Evolutionary conservation across 1,284 basidiomycete species (phyloP), one percentile per base, ranked within the genome.

Genomic region (Fomitiporia mediterranea): DNA sequence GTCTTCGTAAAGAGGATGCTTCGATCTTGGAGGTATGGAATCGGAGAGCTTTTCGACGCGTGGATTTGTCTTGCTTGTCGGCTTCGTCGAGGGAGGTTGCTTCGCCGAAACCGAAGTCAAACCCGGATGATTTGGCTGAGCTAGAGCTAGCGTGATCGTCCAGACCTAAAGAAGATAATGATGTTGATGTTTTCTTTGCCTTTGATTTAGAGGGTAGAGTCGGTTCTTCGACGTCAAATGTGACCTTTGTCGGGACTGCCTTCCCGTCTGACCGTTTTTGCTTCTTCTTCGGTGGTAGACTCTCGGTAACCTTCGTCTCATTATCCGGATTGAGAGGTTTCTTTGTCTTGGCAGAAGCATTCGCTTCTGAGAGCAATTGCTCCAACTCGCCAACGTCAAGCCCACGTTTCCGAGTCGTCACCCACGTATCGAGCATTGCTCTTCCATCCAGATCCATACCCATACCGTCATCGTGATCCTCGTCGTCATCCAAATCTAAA

Each of bases 1-100:
- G 83, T 50, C 89, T 76, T 49, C 87, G 76, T 9, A 86, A 83
- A 57, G 81, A 79, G 11, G 86, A 74, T 62, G 83, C 85, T 69
- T 92, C 91, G 60, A 91, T 89, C 65, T 84, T 84, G 46, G 90
- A 82, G 0, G 88, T 88, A 66, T 96, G 84, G 83, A 98, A 98
- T 30, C 88, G 85, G 21, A 98, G 78, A 7, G 89, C 80, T 66
- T 84, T 84, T 62, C 84, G 87, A 56, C 87, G 83, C 4, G 85
- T 83, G 37, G 75, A 80, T 70, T 97, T 97, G 72, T 97, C 94
- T 8, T 77, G 79, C 4, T 82, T 79, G 64, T 97, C 95, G 13
- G 82, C 80, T 23, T 79, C 72, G 55, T 82, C 77, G 17, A 98
- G 79, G 9, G 80, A 70, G 1, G 80, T 82, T 7, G 82, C 77